phyloP scores from a whole-genome alignment of 106 monocot species.

The Dendrobium chrysotoxum region DNA sequence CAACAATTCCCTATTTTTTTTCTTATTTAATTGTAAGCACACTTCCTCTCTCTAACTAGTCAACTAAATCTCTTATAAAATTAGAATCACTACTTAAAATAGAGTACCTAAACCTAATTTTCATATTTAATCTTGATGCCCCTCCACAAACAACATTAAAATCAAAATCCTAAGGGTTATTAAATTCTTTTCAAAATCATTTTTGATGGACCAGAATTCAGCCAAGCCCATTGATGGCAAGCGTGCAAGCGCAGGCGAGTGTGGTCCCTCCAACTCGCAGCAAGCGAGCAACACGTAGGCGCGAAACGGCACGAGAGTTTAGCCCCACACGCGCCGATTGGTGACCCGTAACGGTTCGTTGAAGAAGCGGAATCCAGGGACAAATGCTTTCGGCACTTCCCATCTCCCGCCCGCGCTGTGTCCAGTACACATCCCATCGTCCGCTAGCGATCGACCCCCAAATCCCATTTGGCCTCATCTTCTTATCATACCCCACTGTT shows the following conservation, averaged over 20 bases:
- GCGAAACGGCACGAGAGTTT: neutral
- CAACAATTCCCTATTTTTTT: too few species aligned
- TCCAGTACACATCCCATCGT: neutral
- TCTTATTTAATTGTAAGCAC: too few species aligned
- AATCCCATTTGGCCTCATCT: neutral
- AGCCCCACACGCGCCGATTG: neutral
- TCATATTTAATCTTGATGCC: too few species aligned
- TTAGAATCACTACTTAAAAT: too few species aligned
- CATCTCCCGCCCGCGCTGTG: neutral
- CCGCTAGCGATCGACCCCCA: neutral
- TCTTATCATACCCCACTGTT: neutral
- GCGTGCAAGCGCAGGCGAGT: neutral
- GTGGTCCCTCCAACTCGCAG: neutral
- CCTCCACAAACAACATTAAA: too few species aligned
- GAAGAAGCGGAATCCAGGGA: neutral
- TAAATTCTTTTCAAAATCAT: too few species aligned
- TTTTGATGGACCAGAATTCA: too few species aligned
- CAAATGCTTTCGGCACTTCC: constrained; percentile 10
- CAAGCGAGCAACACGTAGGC: neutral
- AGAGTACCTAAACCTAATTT: too few species aligned
- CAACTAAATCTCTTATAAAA: too few species aligned
- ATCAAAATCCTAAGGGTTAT: too few species aligned
- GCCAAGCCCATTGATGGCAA: too few species aligned
- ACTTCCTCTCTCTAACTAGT: too few species aligned
- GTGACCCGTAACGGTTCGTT: neutral